phyloP scores from a whole-genome alignment of 2,329 filamentous ascomycete species.

The Nigrospora sphaerica region DNA sequence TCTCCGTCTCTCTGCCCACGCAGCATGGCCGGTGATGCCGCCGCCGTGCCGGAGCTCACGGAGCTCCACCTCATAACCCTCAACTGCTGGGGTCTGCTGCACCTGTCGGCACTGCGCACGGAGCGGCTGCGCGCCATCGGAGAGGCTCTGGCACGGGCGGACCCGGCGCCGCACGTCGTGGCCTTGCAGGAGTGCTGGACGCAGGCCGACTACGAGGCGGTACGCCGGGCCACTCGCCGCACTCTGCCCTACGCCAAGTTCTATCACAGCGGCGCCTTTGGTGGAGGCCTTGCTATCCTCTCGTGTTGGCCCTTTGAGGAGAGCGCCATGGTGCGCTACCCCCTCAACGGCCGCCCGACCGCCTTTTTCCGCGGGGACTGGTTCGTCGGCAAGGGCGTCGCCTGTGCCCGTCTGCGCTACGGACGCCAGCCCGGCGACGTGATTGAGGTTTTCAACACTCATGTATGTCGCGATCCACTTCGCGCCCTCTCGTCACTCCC shows the following conservation, averaged over 20 bases:
- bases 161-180: slow-evolving; percentile 73
- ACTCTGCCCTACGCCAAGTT: slow-evolving; percentile 88
- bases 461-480: slow-evolving; percentile 41
- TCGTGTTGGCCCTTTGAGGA: slow-evolving; percentile 90
- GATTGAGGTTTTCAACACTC: slow-evolving; percentile 88
- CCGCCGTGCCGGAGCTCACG: slow-evolving; percentile 48
- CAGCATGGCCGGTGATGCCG: slow-evolving; percentile 6
- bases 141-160: slow-evolving; percentile 61
- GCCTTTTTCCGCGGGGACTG: slow-evolving; percentile 94
- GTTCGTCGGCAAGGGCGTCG: slow-evolving; percentile 93
- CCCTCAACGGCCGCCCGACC: slow-evolving; percentile 87
- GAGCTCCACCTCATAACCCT: slow-evolving; percentile 77
- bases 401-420: slow-evolving; percentile 70
- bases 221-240: slow-evolving; percentile 64
- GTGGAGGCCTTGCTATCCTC: slow-evolving; percentile 80
- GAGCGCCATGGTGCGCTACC: slow-evolving; percentile 77
- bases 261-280: slow-evolving; percentile 84
- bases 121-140: slow-evolving; percentile 81
- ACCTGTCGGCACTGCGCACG: slow-evolving; percentile 68
- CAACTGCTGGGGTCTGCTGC: slow-evolving; percentile 97
- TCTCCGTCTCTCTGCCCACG: too few species aligned
- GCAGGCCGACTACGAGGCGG: slow-evolving; percentile 71
- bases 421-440: slow-evolving; percentile 58
- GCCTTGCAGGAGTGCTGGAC: slow-evolving; percentile 96
- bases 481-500: not conserved